Evolutionary conservation across 2,329 filamentous ascomycete genomes (phyloP).

Genomic region (Hansfordia pulvinata): DNA sequence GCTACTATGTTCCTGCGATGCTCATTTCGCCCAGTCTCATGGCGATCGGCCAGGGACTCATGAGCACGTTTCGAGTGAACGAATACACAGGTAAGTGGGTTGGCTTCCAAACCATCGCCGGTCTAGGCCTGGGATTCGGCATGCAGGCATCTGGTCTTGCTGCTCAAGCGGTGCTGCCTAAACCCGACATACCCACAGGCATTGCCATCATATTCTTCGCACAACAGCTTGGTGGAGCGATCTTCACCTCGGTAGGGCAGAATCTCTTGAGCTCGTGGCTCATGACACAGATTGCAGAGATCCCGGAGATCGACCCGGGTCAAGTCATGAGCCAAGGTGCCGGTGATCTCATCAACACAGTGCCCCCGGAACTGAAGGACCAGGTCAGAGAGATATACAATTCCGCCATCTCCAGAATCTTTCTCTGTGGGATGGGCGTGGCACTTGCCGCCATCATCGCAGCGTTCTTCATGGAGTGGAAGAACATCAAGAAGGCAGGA

Average conservation of each 20-base stretch:
- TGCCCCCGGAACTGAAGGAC: conserved; percentile 27
- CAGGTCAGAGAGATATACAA: conserved; percentile 44
- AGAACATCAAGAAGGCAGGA: conserved; percentile 35
- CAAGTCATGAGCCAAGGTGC: conserved; percentile 22
- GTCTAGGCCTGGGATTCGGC: conserved; percentile 43
- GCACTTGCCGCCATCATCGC: conserved; percentile 33
- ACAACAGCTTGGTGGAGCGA: conserved; percentile 29
- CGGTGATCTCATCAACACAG: conserved; percentile 35
- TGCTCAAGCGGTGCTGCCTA: conserved; percentile 26
- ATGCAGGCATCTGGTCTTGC: conserved; percentile 45
- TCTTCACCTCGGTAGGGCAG: conserved; percentile 30
- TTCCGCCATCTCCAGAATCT: conserved; percentile 34
- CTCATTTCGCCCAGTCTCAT: conserved; percentile 33
- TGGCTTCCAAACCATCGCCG: conserved; percentile 42
- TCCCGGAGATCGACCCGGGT: conserved; percentile 19
- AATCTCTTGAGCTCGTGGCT: conserved; percentile 23
- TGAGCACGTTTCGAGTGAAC: conserved; percentile 37
- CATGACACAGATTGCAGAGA: conserved; percentile 12
- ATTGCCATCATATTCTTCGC: conserved; percentile 30
- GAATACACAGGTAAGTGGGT: conserved; percentile 41
- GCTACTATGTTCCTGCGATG: conserved; percentile 48
- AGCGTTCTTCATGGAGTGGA: conserved; percentile 42
- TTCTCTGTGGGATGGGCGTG: conserved; percentile 40
- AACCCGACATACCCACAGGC: conserved; percentile 29
- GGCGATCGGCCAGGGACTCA: conserved; percentile 38